phyloP scores from a whole-genome alignment of 139 green algal species.

The Micractinium conductrix region DNA sequence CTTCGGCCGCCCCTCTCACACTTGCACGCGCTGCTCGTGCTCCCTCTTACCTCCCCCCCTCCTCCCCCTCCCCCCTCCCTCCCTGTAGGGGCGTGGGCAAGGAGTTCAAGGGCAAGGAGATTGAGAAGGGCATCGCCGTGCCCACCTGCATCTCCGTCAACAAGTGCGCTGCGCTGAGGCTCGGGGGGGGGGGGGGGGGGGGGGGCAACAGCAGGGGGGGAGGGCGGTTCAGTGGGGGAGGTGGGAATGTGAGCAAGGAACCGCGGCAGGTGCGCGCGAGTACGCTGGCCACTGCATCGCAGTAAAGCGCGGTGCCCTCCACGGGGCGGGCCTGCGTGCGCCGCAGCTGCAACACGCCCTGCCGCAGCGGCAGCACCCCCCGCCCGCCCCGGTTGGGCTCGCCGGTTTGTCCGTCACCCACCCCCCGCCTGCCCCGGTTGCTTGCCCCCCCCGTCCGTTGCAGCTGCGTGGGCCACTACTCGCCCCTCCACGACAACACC shows the following conservation, averaged over 20 bases:
- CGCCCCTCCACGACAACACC: constrained; percentile 74
- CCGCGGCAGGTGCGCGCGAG: too few species aligned
- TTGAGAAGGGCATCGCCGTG: constrained; percentile 98
- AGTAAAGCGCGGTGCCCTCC: too few species aligned
- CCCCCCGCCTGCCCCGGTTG: not conserved
- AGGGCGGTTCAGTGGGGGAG: not conserved
- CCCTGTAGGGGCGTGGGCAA: constrained; percentile 74
- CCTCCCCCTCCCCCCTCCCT: not conserved
- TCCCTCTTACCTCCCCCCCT: not conserved
- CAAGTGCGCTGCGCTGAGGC: constrained; percentile 58
- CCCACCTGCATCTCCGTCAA: constrained; percentile 96
- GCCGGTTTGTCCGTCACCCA: too few species aligned
- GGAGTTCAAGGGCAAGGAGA: constrained; percentile 96
- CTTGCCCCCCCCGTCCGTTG: constrained; percentile 23
- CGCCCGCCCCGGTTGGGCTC: too few species aligned
- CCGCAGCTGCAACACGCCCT: too few species aligned
- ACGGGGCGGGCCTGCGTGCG: too few species aligned
- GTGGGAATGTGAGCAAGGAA: too few species aligned
- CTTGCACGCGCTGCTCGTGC: not conserved
- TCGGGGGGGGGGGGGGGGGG: not conserved
- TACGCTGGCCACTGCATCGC: too few species aligned
- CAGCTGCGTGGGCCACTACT: constrained; percentile 94
- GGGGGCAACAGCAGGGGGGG: not conserved
- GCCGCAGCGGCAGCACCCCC: too few species aligned
- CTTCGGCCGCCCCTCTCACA: too few species aligned